Conservation (phyloP, 306 rosid genomes). For the Ormosia semicastrata region DNA sequence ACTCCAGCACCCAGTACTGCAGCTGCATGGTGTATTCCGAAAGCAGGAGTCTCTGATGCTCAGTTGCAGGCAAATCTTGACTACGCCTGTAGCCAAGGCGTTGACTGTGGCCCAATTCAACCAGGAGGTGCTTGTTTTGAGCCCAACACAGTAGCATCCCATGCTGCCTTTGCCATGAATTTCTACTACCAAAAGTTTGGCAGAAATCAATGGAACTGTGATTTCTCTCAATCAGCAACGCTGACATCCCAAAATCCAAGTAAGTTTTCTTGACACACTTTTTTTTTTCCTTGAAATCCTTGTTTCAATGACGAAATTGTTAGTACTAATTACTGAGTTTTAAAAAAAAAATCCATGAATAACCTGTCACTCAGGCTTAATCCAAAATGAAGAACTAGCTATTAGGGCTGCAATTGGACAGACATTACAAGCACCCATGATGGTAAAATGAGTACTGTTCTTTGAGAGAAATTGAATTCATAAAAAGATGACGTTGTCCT, state of each 20-base stretch:
- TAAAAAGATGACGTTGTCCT: neutral
- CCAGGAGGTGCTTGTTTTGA: constrained; percentile 86
- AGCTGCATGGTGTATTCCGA: constrained; percentile 72
- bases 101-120: constrained; percentile 79
- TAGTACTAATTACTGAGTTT: neutral
- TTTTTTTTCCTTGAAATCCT: neutral
- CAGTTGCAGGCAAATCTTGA: constrained; percentile 74
- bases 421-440: neutral
- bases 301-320: neutral
- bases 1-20: constrained; percentile 46
- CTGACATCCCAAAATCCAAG: constrained; percentile 84
- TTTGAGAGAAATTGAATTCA: neutral
- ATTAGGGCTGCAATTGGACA: neutral
- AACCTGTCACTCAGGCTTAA: neutral
- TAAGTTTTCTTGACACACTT: constrained; percentile 38
- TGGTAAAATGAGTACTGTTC: neutral
- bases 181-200: constrained; percentile 66
- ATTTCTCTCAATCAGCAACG: constrained; percentile 82
- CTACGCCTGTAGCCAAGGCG: constrained; percentile 75
- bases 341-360: neutral
- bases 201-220: constrained; percentile 72
- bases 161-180: constrained; percentile 92
- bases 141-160: constrained; percentile 73
- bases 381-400: neutral
- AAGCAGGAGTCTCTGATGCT: constrained; percentile 55